These are phyloP conservation scores for Agastache rugosa DNA, from an alignment of 257 asterid genomes.

Conservation along the genomic window DNA sequence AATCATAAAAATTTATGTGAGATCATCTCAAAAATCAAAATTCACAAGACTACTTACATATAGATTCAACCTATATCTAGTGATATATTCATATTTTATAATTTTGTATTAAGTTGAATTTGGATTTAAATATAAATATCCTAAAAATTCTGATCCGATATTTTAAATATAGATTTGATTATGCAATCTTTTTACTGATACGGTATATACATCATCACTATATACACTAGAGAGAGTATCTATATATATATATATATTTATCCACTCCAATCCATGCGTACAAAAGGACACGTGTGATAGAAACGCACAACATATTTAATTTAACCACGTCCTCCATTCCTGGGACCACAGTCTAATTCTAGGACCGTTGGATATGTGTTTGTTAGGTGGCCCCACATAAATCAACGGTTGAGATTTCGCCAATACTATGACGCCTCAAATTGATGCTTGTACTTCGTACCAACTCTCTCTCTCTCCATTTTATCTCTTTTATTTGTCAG, in stretches of 20 bases:
- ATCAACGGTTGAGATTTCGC: slow-evolving; percentile 23
- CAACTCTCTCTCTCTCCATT: not conserved
- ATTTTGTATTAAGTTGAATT: no score
- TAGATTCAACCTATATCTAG: no score
- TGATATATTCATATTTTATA: no score
- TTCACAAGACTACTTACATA: no score
- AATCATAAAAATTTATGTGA: no score
- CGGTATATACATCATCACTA: not conserved
- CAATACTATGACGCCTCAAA: not conserved
- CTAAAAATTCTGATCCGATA: no score
- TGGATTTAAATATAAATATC: no score
- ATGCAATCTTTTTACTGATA: not conserved
- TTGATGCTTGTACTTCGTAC: not conserved
- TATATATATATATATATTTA: not conserved
- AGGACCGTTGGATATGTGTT: slow-evolving; percentile 5
- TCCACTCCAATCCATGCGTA: not conserved
- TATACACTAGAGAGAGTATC: no score
- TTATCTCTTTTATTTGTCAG: not conserved
- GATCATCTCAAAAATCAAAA: no score
- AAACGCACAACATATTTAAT: not conserved
- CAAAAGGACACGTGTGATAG: slow-evolving; percentile 24
- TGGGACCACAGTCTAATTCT: not conserved
- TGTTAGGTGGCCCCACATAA: not conserved
- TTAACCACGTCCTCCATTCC: not conserved
- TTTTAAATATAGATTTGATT: not conserved